A percentile compares a stretch with the other conserved stretches of the same genome.
These are phyloP conservation scores for Eimeria praecox DNA, from an alignment of 169 alveolate species.

Conservation along the genomic window DNA sequence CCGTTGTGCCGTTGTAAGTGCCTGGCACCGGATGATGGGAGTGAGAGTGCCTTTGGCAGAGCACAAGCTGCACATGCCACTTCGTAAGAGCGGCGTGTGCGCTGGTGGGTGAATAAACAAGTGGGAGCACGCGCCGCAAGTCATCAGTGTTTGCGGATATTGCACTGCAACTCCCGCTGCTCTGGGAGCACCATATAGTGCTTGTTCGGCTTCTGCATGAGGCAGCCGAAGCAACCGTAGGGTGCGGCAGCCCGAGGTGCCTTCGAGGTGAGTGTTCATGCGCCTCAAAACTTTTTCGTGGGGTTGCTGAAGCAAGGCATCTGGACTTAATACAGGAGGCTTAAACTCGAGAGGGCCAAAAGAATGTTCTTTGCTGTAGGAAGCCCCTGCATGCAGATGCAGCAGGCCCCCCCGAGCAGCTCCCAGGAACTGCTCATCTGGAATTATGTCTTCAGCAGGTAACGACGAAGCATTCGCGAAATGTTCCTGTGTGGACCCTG, in stretches of 20 bases:
- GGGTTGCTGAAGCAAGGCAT: slow-evolving; percentile 21
- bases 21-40: slow-evolving; percentile 31
- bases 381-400: not conserved
- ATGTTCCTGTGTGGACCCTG: not conserved
- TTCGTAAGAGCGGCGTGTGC: slow-evolving; percentile 8
- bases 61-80: slow-evolving; percentile 24
- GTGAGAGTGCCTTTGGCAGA: slow-evolving; percentile 9
- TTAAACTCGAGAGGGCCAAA: slow-evolving; percentile 24
- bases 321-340: slow-evolving; percentile 24
- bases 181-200: not conserved
- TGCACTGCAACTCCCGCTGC: not conserved
- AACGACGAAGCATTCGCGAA: not conserved
- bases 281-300: slow-evolving; percentile 48
- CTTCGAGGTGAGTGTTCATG: slow-evolving; percentile 25
- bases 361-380: not conserved
- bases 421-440: slow-evolving; percentile 32
- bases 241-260: slow-evolving; percentile 32
- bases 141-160: slow-evolving; percentile 6
- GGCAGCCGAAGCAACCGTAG: slow-evolving; percentile 45
- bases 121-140: slow-evolving; percentile 35
- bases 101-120: slow-evolving; percentile 69
- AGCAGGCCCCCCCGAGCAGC: not conserved
- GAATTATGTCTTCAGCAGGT: not conserved
- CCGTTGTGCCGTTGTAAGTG: not conserved
- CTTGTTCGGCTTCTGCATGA: slow-evolving; percentile 37